Evolutionary conservation across 371 early-diverging fungal genomes (phyloP).

Genomic region (Saksenaea oblongispora): DNA sequence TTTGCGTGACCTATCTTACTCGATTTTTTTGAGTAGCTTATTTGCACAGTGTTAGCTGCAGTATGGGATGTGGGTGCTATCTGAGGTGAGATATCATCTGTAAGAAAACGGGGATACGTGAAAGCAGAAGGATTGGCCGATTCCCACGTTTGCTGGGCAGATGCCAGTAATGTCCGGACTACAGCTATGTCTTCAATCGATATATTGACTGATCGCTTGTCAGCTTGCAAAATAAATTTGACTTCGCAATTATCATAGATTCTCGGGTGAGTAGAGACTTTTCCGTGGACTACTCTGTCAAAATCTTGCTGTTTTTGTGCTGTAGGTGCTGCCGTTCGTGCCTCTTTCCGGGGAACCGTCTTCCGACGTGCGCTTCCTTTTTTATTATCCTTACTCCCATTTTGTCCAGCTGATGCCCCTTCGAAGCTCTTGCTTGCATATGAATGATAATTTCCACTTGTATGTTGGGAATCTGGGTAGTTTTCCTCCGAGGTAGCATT

Average conservation of each 20-base stretch:
- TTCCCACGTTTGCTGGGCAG: neutral
- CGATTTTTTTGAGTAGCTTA: neutral
- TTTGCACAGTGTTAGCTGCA: neutral
- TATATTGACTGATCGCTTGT: neutral
- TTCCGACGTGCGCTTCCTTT: neutral
- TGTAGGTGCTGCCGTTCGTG: neutral
- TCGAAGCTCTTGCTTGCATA: neutral
- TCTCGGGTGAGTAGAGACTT: neutral
- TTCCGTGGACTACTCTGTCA: neutral
- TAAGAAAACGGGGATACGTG: slow-evolving; percentile 7
- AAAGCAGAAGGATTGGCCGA: slow-evolving; percentile 10
- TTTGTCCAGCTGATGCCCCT: neutral
- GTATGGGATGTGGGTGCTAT: neutral
- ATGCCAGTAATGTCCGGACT: neutral
- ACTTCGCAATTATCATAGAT: neutral
- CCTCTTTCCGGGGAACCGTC: neutral
- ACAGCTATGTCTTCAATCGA: neutral
- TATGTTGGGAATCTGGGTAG: neutral
- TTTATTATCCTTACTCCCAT: neutral
- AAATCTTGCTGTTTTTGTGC: neutral
- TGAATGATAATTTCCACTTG: neutral
- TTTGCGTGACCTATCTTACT: neutral
- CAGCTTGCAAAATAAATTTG: neutral
- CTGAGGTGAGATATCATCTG: neutral
- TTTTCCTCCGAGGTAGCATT: neutral